Evolutionary conservation across 2,329 filamentous ascomycete genomes (phyloP).

Genomic region (Aspergillus caelatus): DNA sequence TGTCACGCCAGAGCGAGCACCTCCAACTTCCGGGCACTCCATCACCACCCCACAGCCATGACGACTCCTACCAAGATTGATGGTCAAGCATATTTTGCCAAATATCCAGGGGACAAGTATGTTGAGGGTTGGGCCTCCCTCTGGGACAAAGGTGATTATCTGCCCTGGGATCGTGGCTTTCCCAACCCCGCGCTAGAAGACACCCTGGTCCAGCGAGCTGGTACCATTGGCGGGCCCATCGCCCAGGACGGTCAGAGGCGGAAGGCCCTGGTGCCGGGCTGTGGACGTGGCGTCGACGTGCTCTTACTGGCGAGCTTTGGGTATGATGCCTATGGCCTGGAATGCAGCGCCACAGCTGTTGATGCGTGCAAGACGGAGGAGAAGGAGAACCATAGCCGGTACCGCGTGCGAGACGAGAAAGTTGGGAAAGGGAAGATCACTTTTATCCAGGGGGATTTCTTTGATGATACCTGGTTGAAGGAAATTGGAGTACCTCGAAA

Average conservation of each 20-base stretch:
- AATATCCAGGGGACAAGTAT: constrained; percentile 45
- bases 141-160: constrained; percentile 55
- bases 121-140: constrained; percentile 56
- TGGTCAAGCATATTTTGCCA: constrained; percentile 44
- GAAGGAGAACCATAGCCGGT: constrained; percentile 34
- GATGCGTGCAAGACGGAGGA: constrained; percentile 41
- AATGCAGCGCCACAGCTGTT: constrained; percentile 60
- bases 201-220: constrained; percentile 44
- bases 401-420: constrained; percentile 38
- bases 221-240: constrained; percentile 41
- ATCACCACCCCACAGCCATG: constrained; percentile 16
- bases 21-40: not conserved
- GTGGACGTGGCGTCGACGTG: constrained; percentile 80
- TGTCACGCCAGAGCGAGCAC: not conserved
- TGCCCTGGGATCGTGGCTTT: constrained; percentile 61
- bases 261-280: constrained; percentile 75
- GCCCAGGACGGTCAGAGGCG: constrained; percentile 39
- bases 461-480: constrained; percentile 45
- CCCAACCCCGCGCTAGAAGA: constrained; percentile 62
- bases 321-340: constrained; percentile 75
- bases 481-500: constrained; percentile 36
- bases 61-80: constrained; percentile 18
- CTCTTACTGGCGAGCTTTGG: constrained; percentile 72
- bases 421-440: constrained; percentile 41
- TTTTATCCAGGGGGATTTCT: constrained; percentile 50